These are phyloP conservation scores for Aegilops tauschii DNA, from an alignment of 176 grass and related monocot species.

Conservation along the genomic window DNA sequence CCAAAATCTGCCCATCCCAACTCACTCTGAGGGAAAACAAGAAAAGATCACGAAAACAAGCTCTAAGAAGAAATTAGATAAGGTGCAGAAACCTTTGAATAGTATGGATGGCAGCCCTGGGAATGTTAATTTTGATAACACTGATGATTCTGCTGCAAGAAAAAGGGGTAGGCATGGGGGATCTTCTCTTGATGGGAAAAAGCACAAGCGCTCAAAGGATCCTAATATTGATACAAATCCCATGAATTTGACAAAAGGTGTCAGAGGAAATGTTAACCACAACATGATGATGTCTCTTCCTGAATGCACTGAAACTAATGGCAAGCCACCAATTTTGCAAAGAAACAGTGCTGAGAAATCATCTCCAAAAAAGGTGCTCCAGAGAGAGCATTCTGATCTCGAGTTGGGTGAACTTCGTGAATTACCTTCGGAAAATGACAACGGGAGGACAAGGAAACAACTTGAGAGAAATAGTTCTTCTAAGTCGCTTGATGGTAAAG, in stretches of 20 bases:
- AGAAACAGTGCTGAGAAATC: slow-evolving; percentile 59
- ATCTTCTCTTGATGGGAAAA: slow-evolving; percentile 50
- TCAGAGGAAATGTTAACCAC: slow-evolving; percentile 24
- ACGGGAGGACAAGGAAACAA: slow-evolving; percentile 49
- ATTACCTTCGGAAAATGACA: slow-evolving; percentile 54
- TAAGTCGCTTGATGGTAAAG: slow-evolving; percentile 63
- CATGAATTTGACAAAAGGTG: slow-evolving; percentile 42
- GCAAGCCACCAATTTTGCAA: slow-evolving; percentile 31
- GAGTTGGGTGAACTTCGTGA: slow-evolving; percentile 93
- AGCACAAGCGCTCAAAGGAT: slow-evolving; percentile 48
- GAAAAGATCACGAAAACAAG: slow-evolving; percentile 43
- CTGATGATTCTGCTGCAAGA: slow-evolving; percentile 45
- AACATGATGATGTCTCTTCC: slow-evolving; percentile 33
- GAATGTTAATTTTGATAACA: slow-evolving; percentile 39
- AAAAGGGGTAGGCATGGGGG: slow-evolving; percentile 35
- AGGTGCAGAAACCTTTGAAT: slow-evolving; percentile 45
- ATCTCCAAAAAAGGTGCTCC: slow-evolving; percentile 49
- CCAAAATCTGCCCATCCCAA: slow-evolving; percentile 38
- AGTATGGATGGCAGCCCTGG: slow-evolving; percentile 43
- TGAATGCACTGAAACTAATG: slow-evolving; percentile 53
- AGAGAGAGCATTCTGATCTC: slow-evolving; percentile 86
- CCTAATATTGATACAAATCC: slow-evolving; percentile 36
- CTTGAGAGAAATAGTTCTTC: slow-evolving; percentile 86
- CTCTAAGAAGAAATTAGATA: slow-evolving; percentile 53
- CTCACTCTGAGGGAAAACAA: slow-evolving; percentile 40